These are phyloP conservation scores for Pestalotiopsis sp. DNA, from an alignment of 2,329 filamentous ascomycete genomes.

Conservation along the genomic window DNA sequence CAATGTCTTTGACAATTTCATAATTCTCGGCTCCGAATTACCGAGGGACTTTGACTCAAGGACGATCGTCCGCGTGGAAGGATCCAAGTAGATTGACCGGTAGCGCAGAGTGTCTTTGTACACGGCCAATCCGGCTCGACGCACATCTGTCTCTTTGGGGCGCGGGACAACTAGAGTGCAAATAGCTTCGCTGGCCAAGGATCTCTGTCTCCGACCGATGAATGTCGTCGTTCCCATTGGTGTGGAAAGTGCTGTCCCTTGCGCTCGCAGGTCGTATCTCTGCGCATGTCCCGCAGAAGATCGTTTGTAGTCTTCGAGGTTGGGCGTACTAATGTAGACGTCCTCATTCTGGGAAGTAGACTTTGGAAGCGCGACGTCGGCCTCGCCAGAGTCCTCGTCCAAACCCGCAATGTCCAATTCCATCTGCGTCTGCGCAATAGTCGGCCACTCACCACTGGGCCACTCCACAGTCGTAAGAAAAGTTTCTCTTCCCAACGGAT, in stretches of 20 bases:
- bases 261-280: not conserved
- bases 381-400: not conserved
- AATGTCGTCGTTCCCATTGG: not conserved
- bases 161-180: not conserved
- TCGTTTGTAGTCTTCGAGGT: not conserved
- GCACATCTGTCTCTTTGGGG: not conserved
- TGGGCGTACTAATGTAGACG: not conserved
- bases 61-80: not conserved
- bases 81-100: not conserved
- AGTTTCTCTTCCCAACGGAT: not conserved
- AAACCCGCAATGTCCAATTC: not conserved
- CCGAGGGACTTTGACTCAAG: not conserved
- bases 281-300: not conserved
- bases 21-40: not conserved
- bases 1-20: not conserved
- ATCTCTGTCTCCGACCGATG: not conserved
- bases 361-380: fast-evolving
- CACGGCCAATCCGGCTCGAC: not conserved
- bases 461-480: not conserved
- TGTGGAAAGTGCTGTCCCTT: not conserved
- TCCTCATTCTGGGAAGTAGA: not conserved
- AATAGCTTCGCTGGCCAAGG: not conserved
- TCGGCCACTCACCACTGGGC: not conserved
- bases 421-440: not conserved
- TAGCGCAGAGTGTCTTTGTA: not conserved